Evolutionary conservation across 805 yeast species (phyloP), one percentile per base, ranked within the genome.

Genomic region (Ogataea wickerhamii): DNA sequence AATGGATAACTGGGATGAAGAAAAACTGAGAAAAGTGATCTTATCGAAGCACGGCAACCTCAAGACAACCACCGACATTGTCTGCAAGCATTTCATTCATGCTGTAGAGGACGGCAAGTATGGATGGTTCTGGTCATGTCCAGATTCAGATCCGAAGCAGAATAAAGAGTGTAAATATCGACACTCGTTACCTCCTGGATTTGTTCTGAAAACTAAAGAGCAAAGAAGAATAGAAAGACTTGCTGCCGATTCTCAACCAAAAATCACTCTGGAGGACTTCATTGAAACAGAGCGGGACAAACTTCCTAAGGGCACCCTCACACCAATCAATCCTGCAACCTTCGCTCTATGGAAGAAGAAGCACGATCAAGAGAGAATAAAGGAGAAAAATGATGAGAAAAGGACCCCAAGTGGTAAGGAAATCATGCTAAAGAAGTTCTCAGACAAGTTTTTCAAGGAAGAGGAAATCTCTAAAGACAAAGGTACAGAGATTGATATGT

Each of bases 111-210:
- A 88, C 57, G 93, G 91, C 41, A 91, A 91, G 60, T 93, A 93
- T 60, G 98, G 98, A 57, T 93, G 98, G 98, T 89, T 93, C 66
- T 93, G 98, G 98, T 73, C 75, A 16, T 93, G 98, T 70, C 98
- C 98, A 19, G 87, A 87, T 52, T 89, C 91, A 28, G 97, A 96
- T 49, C 78, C 83, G 44, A 58, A 58, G 37, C 41, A 28, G 26
- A 52, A 51, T 20, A 48, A 41, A 18, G 82, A 78, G 44, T 93
- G 99, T 76, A 91, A 82, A 70, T 93, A 93, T 69, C 81, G 78
- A 64, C 99, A 93, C 64, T 84, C 97, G 6, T 72, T 93, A 56
- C 99, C 99, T 28, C 89, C 94, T 32, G 99, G 98, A 1, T 94
- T 88, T 64, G 94, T 87, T 41, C 76, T 93, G 67, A 93, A 93